Evolutionary conservation across 2,329 filamentous ascomycete genomes (phyloP).

Genomic region (Pseudogymnoascus sp.): DNA sequence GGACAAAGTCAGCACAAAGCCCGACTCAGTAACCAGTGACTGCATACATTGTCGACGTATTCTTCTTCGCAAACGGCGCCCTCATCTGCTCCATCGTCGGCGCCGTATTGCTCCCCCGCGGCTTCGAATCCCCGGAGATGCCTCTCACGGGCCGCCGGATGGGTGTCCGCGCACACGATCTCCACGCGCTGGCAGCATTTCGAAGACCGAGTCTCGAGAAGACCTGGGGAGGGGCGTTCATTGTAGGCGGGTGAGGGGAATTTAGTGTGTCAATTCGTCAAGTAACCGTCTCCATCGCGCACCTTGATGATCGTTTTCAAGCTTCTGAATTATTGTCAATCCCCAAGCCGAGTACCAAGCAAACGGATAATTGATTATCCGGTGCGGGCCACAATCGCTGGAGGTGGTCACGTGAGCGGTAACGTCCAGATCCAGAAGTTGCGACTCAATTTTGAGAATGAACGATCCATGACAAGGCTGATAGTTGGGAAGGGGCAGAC

Average conservation of each 20-base stretch:
- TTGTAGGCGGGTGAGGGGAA: not conserved
- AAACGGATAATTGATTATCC: not conserved
- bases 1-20: constrained; percentile 6
- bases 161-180: not conserved
- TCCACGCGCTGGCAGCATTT: not conserved
- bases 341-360: not conserved
- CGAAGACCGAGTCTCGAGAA: not conserved
- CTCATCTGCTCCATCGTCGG: constrained; percentile 57
- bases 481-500: not conserved
- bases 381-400: not conserved
- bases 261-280: constrained; percentile 5
- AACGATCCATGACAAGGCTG: not conserved
- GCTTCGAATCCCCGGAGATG: not conserved
- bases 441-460: not conserved
- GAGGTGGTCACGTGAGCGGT: not conserved
- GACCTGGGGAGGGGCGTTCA: not conserved
- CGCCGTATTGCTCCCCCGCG: constrained; percentile 19
- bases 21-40: not conserved
- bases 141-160: constrained; percentile 8
- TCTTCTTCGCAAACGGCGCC: constrained; percentile 56
- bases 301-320: constrained; percentile 1
- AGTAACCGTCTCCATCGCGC: constrained; percentile 8
- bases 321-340: constrained; percentile 6
- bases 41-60: constrained; percentile 54
- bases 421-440: not conserved